Base-by-base conservation (phyloP, 306 rosid species). In the Lathyrus aphaca region DNA sequence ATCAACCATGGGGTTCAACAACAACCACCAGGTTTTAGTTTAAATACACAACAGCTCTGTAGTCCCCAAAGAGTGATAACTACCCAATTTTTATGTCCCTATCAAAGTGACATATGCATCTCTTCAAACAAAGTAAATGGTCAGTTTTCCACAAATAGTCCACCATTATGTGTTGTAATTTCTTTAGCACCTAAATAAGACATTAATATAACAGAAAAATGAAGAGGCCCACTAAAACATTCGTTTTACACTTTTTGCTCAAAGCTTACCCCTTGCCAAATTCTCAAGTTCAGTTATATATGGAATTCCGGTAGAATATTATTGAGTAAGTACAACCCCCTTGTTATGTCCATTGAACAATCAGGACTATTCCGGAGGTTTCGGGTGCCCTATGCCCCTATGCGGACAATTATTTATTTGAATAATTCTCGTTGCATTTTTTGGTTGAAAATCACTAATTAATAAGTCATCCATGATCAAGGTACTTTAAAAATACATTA, bases 1-100 rank as follows among this genome's bases (percentile, higher is more conserved):
- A 43, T 30, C 57, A 55, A 58, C 69, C 30, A 67, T 58, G 55
- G 42, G 59, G n/a, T 59, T 83, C 76, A 83, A 77, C 66, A 65
- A 77, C 60, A 46, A 83, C 43, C 62, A 25, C 50, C 57, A 14
- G 27, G 48, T 57, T 65, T 74, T 21, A 30, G 48, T 69, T 58
- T 23, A 38, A 49, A 37, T 23, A 74, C 19, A 58, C 17, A 27
- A 59, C 54, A 65, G 27, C 53, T 64, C 74, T 45, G 69, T 45
- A 69, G 37, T 74, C 74, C 56, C 49, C 67, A 56, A 44, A 66
- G 6, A 8, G 56, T 50, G 27, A 50, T 19, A 12, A 50, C 56
- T 50, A 18, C 27, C 56, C 23, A 50, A 50, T 17, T 50, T 50
- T 8, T 50, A 50, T 50, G 56, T 50, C 29, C 27, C 9, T 6